Base-by-base conservation (phyloP, 257 asterid species). In the Asclepias syriaca region DNA sequence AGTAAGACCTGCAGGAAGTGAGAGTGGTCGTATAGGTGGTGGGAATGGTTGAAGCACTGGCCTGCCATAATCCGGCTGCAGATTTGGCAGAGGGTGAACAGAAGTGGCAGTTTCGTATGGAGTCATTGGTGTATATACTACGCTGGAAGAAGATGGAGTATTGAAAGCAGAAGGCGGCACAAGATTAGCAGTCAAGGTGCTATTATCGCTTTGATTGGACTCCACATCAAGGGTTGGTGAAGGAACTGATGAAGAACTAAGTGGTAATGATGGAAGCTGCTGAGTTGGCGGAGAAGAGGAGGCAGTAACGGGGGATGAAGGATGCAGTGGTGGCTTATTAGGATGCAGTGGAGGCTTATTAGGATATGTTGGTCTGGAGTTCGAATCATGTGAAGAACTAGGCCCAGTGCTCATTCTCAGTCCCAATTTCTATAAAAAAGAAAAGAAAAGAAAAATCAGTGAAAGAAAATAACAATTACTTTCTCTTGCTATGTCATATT, bases 151-250 rank as follows among this genome's bases (percentile, higher is more conserved):
- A 12, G 75, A 68, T 68, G 79, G 69, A 54, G 83, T 40, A 63
- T 78, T 50, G 64, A 84, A 78, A 73, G 80, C 39, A 63, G 85
- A 78, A 46, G 87, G 87, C 75, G 76, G 78, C 73, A 84, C 80
- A 71, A 84, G 84, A 79, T 32, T 61, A 59, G 70, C 80, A 68
- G 65, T 72, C 50, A 48, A 56, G 14, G 69, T 72, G 46, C 66
- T 37, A 61, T 40, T 78, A 21, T 60, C 61, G 64, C 59, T 43
- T 39, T 46, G 77, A 24, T 76, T 79, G 77, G 79, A n/a, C 69
- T 75, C 74, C 29, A 72, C 76, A 68, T 15, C 66, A 11, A 43
- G 60, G 51, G 78, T 71, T 66, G 48, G 43, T 54, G 74, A 29
- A 55, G 80, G 76, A 63, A 53, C 57, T 29, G 64, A 74, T 5